Conservation (phyloP, 2,329 filamentous ascomycete species). For the Paraphoma sp. region DNA sequence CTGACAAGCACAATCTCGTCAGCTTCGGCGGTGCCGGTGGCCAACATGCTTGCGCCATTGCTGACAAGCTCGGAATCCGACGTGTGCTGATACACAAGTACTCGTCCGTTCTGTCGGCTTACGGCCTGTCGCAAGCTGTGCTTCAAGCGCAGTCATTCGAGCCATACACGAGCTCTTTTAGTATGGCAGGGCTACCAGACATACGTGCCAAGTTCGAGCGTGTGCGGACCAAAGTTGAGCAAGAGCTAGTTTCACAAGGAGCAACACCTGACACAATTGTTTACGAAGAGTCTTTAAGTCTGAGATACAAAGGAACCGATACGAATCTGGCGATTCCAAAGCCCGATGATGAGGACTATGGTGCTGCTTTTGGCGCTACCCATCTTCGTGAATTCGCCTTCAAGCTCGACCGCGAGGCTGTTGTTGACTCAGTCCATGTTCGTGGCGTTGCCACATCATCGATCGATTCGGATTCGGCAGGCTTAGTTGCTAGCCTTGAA, state of each 20-base stretch:
- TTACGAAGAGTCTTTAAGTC: slow-evolving; percentile 89
- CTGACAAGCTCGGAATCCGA: slow-evolving; percentile 76
- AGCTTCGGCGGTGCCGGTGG: slow-evolving; percentile 90
- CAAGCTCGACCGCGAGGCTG: neutral
- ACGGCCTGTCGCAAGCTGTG: slow-evolving; percentile 87
- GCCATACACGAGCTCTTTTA: neutral
- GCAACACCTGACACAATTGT: slow-evolving; percentile 63
- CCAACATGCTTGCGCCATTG: slow-evolving; percentile 57
- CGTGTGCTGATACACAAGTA: slow-evolving; percentile 85
- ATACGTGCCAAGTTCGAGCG: neutral
- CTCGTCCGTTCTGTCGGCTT: slow-evolving; percentile 84
- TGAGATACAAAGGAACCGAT: slow-evolving; percentile 86
- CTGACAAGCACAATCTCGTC: slow-evolving; percentile 70
- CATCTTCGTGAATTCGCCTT: slow-evolving; percentile 81
- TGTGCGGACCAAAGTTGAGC: neutral
- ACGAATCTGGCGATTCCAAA: slow-evolving; percentile 84
- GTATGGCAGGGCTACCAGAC: neutral
- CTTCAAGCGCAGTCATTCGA: slow-evolving; percentile 21
- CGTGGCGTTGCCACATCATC: too few species aligned
- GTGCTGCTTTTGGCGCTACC: slow-evolving; percentile 77
- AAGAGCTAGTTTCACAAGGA: slow-evolving; percentile 63
- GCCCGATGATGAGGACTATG: slow-evolving; percentile 79
- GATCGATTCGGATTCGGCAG: too few species aligned
- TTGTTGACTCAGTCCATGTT: too few species aligned
- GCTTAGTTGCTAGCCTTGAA: too few species aligned